Evolutionary conservation across 2,329 filamentous ascomycete species (phyloP), one percentile per base, ranked within the genome.

Genomic region (Pseudophaeomoniella oleicola): DNA sequence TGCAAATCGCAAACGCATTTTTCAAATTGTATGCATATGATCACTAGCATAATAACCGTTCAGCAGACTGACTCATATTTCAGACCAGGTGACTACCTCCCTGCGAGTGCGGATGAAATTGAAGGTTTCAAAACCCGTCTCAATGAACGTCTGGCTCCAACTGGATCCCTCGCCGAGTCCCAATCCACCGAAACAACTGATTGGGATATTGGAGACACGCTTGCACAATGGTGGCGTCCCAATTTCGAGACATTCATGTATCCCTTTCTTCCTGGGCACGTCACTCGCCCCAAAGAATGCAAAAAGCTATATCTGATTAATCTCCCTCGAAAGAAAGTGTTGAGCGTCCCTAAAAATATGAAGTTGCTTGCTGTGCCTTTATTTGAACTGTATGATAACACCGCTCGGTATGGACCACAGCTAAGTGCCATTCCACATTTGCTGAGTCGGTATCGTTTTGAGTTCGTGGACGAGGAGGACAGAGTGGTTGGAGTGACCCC

Each of bases 241-340:
- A 98, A 96, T 66, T 94, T 96, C 56, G 90, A 98, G 68, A 96
- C 90, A 2, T 96, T 96, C 69, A 94, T 98, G 86, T 98, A 98
- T 57, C 90, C 90, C 1, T 98, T 94, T 60, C 80, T 96, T 39
- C 90, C 90, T 5, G 85, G 87, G 13, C 90, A 98, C 62, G 85
- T 94, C 43, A 94, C 88, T 13, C 71, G 90, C 36, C 90, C 90
- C 5, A 98, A 98, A 67, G 90, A 98, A 66, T 94, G 88, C 67
- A 98, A 98, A 69, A 98, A 98, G 70, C 71, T 96, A 30, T 98
- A 96, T 61, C 86, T 96, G 43, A 94, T 98, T 46, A 84, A 94
- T 57, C 67, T 98, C 17, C 90, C 90, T 0, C 77, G 86, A 58
- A 86, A 80, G 49, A 96, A 94, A 64, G 82, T 96, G 11, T 71